Evolutionary conservation across 73 alveolate species (phyloP).

Genomic region (Paraurostyla sp.): DNA sequence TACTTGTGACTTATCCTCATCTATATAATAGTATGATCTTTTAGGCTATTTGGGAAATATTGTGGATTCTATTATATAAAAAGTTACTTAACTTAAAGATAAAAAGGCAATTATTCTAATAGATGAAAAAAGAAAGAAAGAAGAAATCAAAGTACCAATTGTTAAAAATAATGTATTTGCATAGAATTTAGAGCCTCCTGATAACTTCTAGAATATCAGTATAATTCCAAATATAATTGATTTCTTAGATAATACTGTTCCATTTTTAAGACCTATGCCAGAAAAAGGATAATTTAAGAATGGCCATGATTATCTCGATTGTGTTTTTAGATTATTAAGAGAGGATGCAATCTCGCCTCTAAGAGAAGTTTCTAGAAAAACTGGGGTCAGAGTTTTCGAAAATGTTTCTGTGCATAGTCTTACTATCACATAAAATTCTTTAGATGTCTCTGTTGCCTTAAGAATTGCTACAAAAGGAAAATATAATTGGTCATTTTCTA

Average conservation of each 20-base stretch:
- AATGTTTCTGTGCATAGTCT: neutral
- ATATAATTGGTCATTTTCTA: neutral
- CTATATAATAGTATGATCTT: too few species aligned
- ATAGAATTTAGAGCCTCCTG: neutral
- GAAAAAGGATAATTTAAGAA: neutral
- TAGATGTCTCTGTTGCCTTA: neutral
- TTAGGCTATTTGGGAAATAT: too few species aligned
- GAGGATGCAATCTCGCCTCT: neutral
- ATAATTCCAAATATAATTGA: neutral
- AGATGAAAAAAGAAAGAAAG: neutral
- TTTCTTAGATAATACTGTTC: neutral
- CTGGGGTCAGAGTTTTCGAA: neutral
- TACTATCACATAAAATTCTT: neutral
- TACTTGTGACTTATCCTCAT: too few species aligned
- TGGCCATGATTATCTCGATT: constrained; percentile 18
- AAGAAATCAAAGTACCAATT: neutral
- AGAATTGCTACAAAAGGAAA: neutral
- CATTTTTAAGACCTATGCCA: neutral
- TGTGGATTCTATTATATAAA: too few species aligned
- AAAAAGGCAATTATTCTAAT: neutral
- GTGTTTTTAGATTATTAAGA: neutral
- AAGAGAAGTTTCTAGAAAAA: constrained; percentile 13
- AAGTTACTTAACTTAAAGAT: neutral
- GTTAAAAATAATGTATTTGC: neutral
- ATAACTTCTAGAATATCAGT: neutral